These are phyloP conservation scores for Colletotrichum tabaci DNA, from an alignment of 2,329 filamentous ascomycete genomes.

Conservation along the genomic window DNA sequence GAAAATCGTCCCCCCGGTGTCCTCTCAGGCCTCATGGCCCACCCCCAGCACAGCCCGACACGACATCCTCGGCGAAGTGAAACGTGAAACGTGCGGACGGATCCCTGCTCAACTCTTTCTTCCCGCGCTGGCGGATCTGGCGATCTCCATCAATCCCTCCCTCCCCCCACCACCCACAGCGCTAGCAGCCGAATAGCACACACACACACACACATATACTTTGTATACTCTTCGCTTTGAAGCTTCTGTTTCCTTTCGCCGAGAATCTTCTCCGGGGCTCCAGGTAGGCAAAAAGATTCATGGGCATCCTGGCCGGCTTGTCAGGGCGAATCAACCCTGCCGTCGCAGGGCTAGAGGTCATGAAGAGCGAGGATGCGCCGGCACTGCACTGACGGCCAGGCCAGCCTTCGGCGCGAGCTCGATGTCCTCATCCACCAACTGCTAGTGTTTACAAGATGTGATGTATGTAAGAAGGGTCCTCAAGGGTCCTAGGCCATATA, in stretches of 20 bases:
- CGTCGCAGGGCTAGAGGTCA: not conserved
- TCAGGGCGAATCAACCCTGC: not conserved
- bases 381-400: not conserved
- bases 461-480: slow-evolving; percentile 33
- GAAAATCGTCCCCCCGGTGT: slow-evolving; percentile 26
- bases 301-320: not conserved
- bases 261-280: not conserved
- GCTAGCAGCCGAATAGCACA: not conserved
- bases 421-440: slow-evolving; percentile 1
- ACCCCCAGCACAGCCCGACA: slow-evolving; percentile 24
- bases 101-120: slow-evolving; percentile 37
- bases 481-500: slow-evolving; percentile 8
- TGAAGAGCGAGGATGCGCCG: not conserved
- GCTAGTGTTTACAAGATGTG: too few relatives aligned
- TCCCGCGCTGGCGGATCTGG: slow-evolving; percentile 25
- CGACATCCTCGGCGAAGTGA: slow-evolving; percentile 39
- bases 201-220: too few relatives aligned
- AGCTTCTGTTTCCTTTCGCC: not conserved
- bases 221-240: not conserved
- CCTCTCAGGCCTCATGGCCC: slow-evolving; percentile 10
- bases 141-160: slow-evolving; percentile 15
- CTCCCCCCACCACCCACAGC: not conserved
- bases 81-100: slow-evolving; percentile 41
- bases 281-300: not conserved
- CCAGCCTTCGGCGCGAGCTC: slow-evolving; percentile 24